Evolutionary conservation across 1,284 basidiomycete genomes (phyloP).

Genomic region (Anthracocystis panici-leucophaei): DNA sequence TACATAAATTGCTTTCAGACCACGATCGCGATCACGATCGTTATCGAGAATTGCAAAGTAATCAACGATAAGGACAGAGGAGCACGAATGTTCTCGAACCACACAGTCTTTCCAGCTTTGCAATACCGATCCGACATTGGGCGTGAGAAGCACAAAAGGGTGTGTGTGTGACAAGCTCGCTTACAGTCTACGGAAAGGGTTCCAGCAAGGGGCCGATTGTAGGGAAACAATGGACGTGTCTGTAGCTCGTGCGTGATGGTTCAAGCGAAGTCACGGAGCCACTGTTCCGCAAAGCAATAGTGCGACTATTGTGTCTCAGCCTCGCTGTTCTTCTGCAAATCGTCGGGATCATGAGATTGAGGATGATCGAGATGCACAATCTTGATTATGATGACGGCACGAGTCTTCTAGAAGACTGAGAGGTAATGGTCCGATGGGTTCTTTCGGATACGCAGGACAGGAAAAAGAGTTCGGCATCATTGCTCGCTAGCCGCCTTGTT

Average conservation of each 20-base stretch:
- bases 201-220: conserved; percentile 3
- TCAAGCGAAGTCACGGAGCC: not conserved
- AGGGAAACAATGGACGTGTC: not conserved
- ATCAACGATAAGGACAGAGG: not conserved
- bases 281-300: not conserved
- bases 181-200: conserved; percentile 2
- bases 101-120: not conserved
- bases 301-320: not conserved
- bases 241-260: not conserved
- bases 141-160: conserved; percentile 1
- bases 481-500: too few relatives aligned
- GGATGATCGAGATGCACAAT: too few relatives aligned
- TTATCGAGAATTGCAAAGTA: not conserved
- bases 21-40: not conserved
- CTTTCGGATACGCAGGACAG: too few relatives aligned
- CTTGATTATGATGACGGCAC: too few relatives aligned
- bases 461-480: too few relatives aligned
- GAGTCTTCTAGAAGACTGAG: too few relatives aligned
- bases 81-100: too few relatives aligned
- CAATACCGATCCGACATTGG: conserved; percentile 1
- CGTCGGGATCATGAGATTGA: not conserved
- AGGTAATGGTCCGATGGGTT: too few relatives aligned
- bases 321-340: not conserved
- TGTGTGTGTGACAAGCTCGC: conserved; percentile 12
- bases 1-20: not conserved